Conservation (phyloP, 2,329 filamentous ascomycete species). For the Passalora sequoiae region DNA sequence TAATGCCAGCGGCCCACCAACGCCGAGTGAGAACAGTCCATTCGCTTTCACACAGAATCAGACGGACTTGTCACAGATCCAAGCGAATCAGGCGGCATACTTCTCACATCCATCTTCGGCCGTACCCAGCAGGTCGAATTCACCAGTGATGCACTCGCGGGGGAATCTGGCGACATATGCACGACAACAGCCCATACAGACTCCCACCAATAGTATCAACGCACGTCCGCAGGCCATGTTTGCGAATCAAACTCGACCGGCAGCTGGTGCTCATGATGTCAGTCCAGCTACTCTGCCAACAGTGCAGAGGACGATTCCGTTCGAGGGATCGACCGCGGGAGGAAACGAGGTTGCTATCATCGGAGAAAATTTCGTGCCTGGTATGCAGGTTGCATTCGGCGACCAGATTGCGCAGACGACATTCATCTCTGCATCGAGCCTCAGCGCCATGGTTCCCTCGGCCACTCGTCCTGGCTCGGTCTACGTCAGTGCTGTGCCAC, state of each 20-base stretch:
- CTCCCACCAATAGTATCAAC: constrained; percentile 24
- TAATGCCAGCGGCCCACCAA: constrained; percentile 31
- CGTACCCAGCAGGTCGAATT: constrained; percentile 65
- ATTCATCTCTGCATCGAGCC: constrained; percentile 69
- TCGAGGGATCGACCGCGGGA: constrained; percentile 73
- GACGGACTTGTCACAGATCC: constrained; percentile 22
- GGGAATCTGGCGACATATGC: constrained; percentile 34
- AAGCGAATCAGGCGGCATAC: constrained; percentile 26
- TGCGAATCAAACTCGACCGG: constrained; percentile 12
- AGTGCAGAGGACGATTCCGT: constrained; percentile 58
- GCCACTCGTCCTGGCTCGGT: constrained; percentile 66
- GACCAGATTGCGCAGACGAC: constrained; percentile 64
- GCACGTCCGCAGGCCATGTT: constrained; percentile 17
- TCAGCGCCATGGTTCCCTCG: constrained; percentile 73
- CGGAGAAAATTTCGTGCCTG: constrained; percentile 73
- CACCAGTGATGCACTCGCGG: constrained; percentile 50
- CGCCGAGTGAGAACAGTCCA: constrained; percentile 26
- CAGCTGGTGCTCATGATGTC: constrained; percentile 13
- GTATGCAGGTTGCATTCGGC: constrained; percentile 81
- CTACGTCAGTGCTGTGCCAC: constrained; percentile 56
- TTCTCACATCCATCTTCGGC: constrained; percentile 31
- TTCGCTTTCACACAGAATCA: constrained; percentile 26
- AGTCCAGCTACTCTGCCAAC: constrained; percentile 12
- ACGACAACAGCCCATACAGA: constrained; percentile 28
- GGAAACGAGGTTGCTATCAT: constrained; percentile 84